phyloP scores from a whole-genome alignment of 192 early-diverging fungal genomes.

The Funneliformis mosseae region DNA sequence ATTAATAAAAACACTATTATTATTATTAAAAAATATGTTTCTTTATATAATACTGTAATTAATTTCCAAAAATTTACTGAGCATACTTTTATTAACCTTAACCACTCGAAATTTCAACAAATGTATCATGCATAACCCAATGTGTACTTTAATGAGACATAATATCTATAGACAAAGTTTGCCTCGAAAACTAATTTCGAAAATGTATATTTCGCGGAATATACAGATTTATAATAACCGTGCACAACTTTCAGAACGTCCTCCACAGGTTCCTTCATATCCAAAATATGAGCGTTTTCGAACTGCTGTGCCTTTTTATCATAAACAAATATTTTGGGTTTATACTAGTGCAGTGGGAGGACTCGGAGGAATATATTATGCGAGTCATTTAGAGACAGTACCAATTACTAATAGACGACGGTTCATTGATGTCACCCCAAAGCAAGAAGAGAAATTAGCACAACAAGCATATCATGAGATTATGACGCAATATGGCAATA shows the following conservation, averaged over 20 bases:
- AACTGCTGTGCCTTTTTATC: conserved; percentile 4
- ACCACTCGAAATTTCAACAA: background rate
- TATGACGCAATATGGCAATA: conserved; percentile 61
- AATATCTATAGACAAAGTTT: background rate
- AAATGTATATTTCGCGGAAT: background rate
- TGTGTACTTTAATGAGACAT: background rate
- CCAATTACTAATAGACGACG: conserved; percentile 67
- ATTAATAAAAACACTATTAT: no score
- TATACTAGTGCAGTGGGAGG: conserved; percentile 35
- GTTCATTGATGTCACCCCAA: conserved; percentile 66
- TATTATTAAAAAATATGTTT: no score
- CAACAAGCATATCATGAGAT: conserved; percentile 72
- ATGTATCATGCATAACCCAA: background rate
- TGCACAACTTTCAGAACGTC: background rate
- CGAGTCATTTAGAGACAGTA: conserved; percentile 75
- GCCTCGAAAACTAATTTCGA: background rate
- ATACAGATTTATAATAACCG: background rate
- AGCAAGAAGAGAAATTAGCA: conserved; percentile 66
- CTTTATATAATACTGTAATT: no score
- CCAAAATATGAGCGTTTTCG: conserved; percentile 1
- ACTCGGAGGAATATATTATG: conserved; percentile 60
- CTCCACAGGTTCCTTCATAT: background rate
- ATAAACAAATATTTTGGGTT: conserved; percentile 21
- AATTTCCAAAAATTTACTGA: no score
- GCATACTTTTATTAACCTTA: background rate